Evolutionary conservation across 305 asterid species (phyloP), one percentile per base, ranked within the genome.

Genomic region (Coffea humblotiana): DNA sequence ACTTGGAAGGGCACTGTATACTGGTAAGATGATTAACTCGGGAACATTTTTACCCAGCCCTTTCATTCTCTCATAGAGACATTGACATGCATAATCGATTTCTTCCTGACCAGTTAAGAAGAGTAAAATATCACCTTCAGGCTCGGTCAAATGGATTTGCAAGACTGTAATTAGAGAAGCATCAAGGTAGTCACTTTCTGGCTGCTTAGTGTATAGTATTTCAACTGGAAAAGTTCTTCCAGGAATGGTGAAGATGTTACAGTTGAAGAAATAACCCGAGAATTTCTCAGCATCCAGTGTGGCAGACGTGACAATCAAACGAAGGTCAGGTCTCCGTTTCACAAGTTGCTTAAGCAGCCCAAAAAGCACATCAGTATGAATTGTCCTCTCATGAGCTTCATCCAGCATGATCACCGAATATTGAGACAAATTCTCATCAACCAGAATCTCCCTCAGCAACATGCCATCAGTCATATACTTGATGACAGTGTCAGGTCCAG

Each of bases 391-490:
- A 64, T 93, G 98, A 84, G 97, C 98, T 87, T 94, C 98, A 85
- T 93, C 98, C 70, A 93, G 93, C 98, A 93, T 94, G 75, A 94
- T 76, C 70, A 94, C 97, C 1, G 98, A 93, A 83, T 94, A 94
- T 80, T 94, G 97, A 51, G 96, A 88, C 80, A 94, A 82, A 78
- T 86, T 87, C 72, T 93, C 97, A 69, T 95, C 98, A 18, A 95
- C 88, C 83, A 95, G 88, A 81, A 93, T 90, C 92, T 95, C 99
- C 87, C 98, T 89, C 75, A 93, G 86, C 88, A 95, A 90, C 98
- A 95, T 95, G 78, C 99, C 99, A 89, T 95, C 99, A n/a, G 98
- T 93, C 99, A 95, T 95, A 69, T 93, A 93, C 90, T 93, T 95
- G 78, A 95, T 95, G 7, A 92, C 99, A 25, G 99, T 95, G 78